Evolutionary conservation across 1,139 yeast species (phyloP).

Genomic region (Kodamaea arcana): DNA sequence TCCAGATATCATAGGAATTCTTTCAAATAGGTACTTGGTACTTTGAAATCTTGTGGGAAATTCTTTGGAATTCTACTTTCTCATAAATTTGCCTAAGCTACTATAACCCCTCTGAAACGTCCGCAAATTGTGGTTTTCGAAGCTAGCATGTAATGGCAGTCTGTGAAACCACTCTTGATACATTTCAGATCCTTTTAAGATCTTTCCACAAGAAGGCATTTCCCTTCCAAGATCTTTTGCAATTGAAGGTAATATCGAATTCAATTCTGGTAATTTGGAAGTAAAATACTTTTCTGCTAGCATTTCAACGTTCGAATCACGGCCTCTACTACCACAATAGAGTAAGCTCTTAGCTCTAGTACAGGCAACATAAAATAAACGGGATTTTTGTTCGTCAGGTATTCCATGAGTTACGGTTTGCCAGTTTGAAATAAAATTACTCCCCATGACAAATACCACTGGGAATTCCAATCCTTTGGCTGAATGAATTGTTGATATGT

Average conservation of each 20-base stretch:
- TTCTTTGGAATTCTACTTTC: too few relatives aligned
- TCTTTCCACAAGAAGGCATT: constrained; percentile 2
- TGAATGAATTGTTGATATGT: constrained; percentile 62
- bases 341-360: constrained; percentile 58
- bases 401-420: constrained; percentile 7
- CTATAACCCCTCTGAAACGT: too few relatives aligned
- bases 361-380: constrained; percentile 58
- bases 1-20: too few relatives aligned
- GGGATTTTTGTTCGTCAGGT: constrained; percentile 6
- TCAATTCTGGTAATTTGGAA: constrained; percentile 1
- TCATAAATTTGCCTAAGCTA: too few relatives aligned
- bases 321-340: constrained; percentile 23
- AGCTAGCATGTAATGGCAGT: not conserved
- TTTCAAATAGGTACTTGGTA: too few relatives aligned
- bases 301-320: constrained; percentile 1
- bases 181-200: constrained; percentile 2
- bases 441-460: constrained; percentile 54
- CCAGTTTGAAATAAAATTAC: constrained; percentile 17
- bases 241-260: not conserved
- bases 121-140: too few relatives aligned
- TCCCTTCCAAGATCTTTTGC: constrained; percentile 2
- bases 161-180: not conserved
- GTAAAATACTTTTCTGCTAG: constrained; percentile 1
- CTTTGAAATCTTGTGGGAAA: too few relatives aligned
- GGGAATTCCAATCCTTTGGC: constrained; percentile 75